Conservation (phyloP, 371 early-diverging fungal species). For the Choanephora cucurbitarum region DNA sequence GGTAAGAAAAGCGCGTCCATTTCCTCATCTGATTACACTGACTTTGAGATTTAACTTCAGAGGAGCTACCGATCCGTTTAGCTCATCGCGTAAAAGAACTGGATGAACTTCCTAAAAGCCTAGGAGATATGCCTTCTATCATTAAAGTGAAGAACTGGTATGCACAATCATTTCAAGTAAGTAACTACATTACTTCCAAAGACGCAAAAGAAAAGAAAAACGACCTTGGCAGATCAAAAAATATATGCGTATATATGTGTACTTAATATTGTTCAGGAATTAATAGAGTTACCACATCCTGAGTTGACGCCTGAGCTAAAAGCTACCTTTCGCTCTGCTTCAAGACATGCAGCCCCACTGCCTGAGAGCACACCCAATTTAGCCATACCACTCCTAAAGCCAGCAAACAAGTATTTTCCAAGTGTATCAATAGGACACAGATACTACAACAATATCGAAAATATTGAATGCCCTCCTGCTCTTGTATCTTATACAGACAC, state of each 20-base stretch:
- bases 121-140: slow-evolving; percentile 92
- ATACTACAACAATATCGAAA: slow-evolving; percentile 62
- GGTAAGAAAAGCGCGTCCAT: slow-evolving; percentile 34
- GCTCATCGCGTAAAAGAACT: slow-evolving; percentile 96
- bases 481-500: slow-evolving; percentile 75
- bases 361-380: slow-evolving; percentile 68
- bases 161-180: slow-evolving; percentile 87
- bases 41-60: slow-evolving; percentile 23
- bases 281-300: slow-evolving; percentile 72
- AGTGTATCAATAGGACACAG: slow-evolving; percentile 47
- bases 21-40: neutral
- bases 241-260: no score
- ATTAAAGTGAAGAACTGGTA: slow-evolving; percentile 94
- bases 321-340: slow-evolving; percentile 23
- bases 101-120: slow-evolving; percentile 83
- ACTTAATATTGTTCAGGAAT: slow-evolving; percentile 50
- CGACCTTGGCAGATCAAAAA: no score
- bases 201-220: no score
- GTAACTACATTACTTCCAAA: no score
- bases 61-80: slow-evolving; percentile 95
- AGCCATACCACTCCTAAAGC: slow-evolving; percentile 25
- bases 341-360: slow-evolving; percentile 25
- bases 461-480: slow-evolving; percentile 68
- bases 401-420: slow-evolving; percentile 11
- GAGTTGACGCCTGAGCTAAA: slow-evolving; percentile 49